Evolutionary conservation across 2,329 filamentous ascomycete genomes (phyloP).

Genomic region (Hypoxylon sp.): DNA sequence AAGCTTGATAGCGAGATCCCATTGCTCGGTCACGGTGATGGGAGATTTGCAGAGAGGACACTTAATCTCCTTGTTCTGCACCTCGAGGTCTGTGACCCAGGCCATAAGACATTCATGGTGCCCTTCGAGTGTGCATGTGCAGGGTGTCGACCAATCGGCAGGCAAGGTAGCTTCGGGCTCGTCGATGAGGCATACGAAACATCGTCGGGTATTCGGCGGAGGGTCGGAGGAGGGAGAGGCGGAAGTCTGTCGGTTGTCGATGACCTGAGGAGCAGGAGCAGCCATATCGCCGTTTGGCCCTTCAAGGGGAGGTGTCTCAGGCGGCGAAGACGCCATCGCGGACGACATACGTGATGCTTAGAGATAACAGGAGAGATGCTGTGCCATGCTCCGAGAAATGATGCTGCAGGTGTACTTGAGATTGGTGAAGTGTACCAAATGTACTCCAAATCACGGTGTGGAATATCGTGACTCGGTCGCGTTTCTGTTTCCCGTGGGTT

Average conservation of each 20-base stretch:
- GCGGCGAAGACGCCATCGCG: slow-evolving; percentile 31
- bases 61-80: slow-evolving; percentile 72
- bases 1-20: slow-evolving; percentile 77
- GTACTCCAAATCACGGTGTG: not conserved
- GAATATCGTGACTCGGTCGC: not conserved
- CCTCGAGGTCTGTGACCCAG: slow-evolving; percentile 93
- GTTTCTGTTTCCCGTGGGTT: not conserved
- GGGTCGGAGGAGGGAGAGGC: slow-evolving; percentile 31
- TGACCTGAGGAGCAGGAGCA: slow-evolving; percentile 34
- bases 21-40: slow-evolving; percentile 81
- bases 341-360: not conserved
- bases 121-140: slow-evolving; percentile 88
- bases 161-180: slow-evolving; percentile 63
- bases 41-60: slow-evolving; percentile 92
- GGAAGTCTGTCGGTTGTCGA: slow-evolving; percentile 33
- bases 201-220: slow-evolving; percentile 56
- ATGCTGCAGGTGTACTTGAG: not conserved
- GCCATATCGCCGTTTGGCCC: slow-evolving; percentile 19
- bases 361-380: slow-evolving; percentile 7
- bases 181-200: slow-evolving; percentile 74
- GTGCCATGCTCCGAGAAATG: slow-evolving; percentile 27
- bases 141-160: slow-evolving; percentile 83
- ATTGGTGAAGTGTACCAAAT: not conserved
- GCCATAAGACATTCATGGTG: slow-evolving; percentile 85
- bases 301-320: slow-evolving; percentile 1